Evolutionary conservation across 1,284 basidiomycete species (phyloP).

Genomic region (Ceratobasidium sp.): DNA sequence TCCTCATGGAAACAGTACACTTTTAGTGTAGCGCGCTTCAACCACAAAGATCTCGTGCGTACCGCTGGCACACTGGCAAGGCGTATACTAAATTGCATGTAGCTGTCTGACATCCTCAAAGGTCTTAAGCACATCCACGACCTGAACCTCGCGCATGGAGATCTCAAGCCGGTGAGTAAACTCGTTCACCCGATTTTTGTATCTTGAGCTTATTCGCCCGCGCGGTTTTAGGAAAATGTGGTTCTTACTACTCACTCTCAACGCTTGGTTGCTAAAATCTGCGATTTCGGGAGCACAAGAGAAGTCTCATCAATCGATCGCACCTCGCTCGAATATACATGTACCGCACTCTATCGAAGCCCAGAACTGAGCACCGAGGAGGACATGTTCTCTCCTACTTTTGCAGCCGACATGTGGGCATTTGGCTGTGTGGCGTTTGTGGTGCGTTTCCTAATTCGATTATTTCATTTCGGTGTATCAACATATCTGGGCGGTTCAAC

Average conservation of each 20-base stretch:
- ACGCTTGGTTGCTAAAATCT: conserved; percentile 18
- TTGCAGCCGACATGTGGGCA: conserved; percentile 32
- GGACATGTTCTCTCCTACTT: background rate
- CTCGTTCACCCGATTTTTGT: background rate
- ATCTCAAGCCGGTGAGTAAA: conserved; percentile 22
- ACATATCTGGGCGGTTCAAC: background rate
- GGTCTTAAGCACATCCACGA: conserved; percentile 23
- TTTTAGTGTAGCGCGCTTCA: conserved; percentile 25
- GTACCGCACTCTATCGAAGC: conserved; percentile 25
- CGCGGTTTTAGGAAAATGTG: conserved; percentile 13
- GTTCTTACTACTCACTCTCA: background rate
- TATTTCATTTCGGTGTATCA: background rate
- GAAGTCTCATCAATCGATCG: background rate
- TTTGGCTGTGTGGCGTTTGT: conserved; percentile 27
- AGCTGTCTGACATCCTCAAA: conserved; percentile 10
- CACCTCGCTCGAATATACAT: conserved; percentile 3
- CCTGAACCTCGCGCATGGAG: conserved; percentile 17
- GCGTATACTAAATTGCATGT: background rate
- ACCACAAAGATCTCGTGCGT: conserved; percentile 29
- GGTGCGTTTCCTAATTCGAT: conserved; percentile 9
- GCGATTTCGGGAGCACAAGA: conserved; percentile 32
- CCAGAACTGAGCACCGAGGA: conserved; percentile 27
- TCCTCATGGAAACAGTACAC: conserved; percentile 5
- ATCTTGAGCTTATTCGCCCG: background rate
- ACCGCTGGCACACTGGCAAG: background rate